Percentiles rank a stretch among this genome's conserved stretches.
Conservation (phyloP, 225 moss, liverwort and hornwort genomes). For the Ulota crispa region DNA sequence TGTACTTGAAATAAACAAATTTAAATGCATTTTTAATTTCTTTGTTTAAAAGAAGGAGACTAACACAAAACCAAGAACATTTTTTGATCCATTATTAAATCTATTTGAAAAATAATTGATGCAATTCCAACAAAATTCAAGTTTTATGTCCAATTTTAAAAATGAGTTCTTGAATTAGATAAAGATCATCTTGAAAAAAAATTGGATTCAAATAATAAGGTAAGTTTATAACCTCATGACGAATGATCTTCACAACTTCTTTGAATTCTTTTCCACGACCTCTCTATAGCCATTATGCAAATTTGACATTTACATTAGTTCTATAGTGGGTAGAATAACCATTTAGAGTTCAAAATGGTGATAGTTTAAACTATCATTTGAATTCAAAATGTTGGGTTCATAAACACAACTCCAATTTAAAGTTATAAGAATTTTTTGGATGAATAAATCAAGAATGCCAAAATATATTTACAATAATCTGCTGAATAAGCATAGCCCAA, state of each 20-base stretch:
- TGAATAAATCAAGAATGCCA: background rate
- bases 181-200: accelerated
- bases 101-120: too few species aligned
- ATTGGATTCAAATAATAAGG: background rate
- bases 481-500: too few species aligned
- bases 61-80: too few species aligned
- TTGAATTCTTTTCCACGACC: conserved; percentile 20
- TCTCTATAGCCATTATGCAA: conserved; percentile 10
- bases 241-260: conserved; percentile 18
- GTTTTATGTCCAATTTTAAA: too few species aligned
- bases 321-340: too few species aligned
- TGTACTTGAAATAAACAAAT: too few species aligned
- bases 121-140: too few species aligned
- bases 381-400: background rate
- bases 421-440: background rate
- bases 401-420: background rate
- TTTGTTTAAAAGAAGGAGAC: too few species aligned
- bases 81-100: too few species aligned
- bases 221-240: conserved; percentile 5
- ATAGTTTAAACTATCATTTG: background rate
- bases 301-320: background rate
- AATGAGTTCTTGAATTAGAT: too few species aligned
- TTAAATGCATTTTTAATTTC: too few species aligned
- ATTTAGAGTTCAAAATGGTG: too few species aligned
- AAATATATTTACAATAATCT: background rate